Conservation (phyloP, 2,329 filamentous ascomycete genomes). For the Aureobasidium subglaciale region DNA sequence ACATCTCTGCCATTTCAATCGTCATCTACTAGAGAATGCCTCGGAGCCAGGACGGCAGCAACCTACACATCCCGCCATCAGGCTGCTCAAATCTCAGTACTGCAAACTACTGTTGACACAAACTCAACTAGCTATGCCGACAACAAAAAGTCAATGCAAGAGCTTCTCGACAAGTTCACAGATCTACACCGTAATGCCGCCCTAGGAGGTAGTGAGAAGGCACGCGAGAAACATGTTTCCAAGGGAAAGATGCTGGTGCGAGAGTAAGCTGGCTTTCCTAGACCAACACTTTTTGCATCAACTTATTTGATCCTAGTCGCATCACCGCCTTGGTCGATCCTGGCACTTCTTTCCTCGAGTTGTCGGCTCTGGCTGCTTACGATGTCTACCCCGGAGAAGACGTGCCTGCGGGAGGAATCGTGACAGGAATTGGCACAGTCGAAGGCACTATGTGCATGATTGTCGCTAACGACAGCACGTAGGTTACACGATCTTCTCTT, state of each 20-base stretch:
- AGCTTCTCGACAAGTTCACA: conserved; percentile 62
- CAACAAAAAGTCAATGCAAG: conserved; percentile 70
- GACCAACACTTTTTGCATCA: neutral
- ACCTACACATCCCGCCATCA: conserved; percentile 77
- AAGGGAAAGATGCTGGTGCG: conserved; percentile 91
- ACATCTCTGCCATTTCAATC: neutral
- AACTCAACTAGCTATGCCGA: conserved; percentile 72
- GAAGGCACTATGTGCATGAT: conserved; percentile 89
- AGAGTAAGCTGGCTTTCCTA: conserved; percentile 43
- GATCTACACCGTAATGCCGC: conserved; percentile 55
- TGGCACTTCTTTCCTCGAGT: conserved; percentile 82
- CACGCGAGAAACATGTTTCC: conserved; percentile 77
- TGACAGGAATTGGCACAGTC: conserved; percentile 84
- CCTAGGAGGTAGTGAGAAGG: conserved; percentile 71
- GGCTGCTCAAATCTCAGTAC: conserved; percentile 71
- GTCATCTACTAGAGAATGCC: neutral
- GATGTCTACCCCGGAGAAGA: conserved; percentile 81
- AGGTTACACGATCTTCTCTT: conserved; percentile 16
- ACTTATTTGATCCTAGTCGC: conserved; percentile 36
- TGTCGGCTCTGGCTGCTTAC: conserved; percentile 86
- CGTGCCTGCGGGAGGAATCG: conserved; percentile 81
- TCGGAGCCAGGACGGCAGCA: conserved; percentile 35
- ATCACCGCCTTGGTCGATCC: conserved; percentile 82
- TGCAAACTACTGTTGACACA: conserved; percentile 70
- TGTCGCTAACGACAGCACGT: conserved; percentile 87